A percentile compares a stretch with the other conserved stretches of the same genome.
phyloP scores from a whole-genome alignment of 2,329 filamentous ascomycete species.

The Blastomyces emzantsi region DNA sequence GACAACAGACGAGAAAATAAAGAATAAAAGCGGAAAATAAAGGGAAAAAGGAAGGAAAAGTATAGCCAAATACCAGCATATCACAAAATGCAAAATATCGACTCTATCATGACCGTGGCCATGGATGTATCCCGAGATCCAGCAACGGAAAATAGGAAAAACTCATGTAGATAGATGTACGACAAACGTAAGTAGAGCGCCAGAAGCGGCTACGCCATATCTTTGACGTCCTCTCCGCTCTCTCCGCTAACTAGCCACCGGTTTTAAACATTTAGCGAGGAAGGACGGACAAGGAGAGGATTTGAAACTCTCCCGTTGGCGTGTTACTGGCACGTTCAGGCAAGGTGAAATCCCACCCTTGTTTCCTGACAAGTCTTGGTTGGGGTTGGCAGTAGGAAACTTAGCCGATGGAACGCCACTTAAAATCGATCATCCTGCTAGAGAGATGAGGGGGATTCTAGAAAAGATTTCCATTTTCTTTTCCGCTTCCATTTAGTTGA shows the following conservation, averaged over 20 bases:
- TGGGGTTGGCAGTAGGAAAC: too few species aligned
- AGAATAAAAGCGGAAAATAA: too few species aligned
- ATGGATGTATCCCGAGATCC: neutral
- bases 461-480: neutral
- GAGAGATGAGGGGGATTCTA: neutral
- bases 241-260: neutral
- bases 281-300: neutral
- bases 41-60: neutral
- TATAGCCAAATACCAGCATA: too few species aligned
- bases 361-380: too few species aligned
- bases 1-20: too few species aligned
- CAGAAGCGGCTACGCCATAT: neutral
- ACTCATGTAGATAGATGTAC: neutral
- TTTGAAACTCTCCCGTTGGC: neutral
- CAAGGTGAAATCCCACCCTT: neutral
- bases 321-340: neutral
- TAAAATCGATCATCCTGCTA: neutral
- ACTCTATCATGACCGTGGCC: neutral
- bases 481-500: neutral
- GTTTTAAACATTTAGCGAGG: neutral
- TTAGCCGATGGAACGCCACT: neutral
- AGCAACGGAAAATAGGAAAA: neutral
- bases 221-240: neutral
- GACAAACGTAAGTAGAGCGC: neutral
- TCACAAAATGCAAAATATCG: neutral